Conservation (phyloP, 768 basidiomycete genomes). For the Leccinum arenicola region DNA sequence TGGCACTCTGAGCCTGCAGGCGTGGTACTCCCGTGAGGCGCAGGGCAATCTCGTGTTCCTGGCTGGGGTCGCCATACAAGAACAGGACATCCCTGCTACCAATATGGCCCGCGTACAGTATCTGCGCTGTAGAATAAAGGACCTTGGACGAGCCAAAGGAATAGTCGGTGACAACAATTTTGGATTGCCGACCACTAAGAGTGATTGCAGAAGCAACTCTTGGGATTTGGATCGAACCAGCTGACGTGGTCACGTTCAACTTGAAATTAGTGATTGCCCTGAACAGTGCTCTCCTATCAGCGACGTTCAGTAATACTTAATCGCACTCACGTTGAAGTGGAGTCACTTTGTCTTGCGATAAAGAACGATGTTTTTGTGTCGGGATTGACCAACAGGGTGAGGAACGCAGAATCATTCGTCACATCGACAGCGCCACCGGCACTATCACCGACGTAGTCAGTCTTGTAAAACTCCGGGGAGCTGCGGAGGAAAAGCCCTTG, state of each 20-base stretch:
- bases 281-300: neutral
- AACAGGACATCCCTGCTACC: conserved; percentile 63
- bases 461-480: conserved; percentile 77
- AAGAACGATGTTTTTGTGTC: conserved; percentile 67
- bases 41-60: conserved; percentile 55
- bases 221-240: conserved; percentile 55
- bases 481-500: conserved; percentile 78
- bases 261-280: conserved; percentile 48
- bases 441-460: conserved; percentile 67
- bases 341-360: conserved; percentile 63
- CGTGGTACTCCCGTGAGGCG: conserved; percentile 46
- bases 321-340: conserved; percentile 58
- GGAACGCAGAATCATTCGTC: conserved; percentile 49
- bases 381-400: conserved; percentile 65
- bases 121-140: conserved; percentile 68
- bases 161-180: conserved; percentile 71
- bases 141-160: conserved; percentile 62
- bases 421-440: conserved; percentile 44
- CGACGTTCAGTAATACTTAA: neutral
- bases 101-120: conserved; percentile 65
- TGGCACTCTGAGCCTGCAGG: conserved; percentile 25
- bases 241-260: conserved; percentile 54
- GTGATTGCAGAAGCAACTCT: conserved; percentile 49
- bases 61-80: conserved; percentile 53
- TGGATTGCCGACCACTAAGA: conserved; percentile 69